Conservation (phyloP, 2,329 filamentous ascomycete species). For the Alternaria metachromatica region DNA sequence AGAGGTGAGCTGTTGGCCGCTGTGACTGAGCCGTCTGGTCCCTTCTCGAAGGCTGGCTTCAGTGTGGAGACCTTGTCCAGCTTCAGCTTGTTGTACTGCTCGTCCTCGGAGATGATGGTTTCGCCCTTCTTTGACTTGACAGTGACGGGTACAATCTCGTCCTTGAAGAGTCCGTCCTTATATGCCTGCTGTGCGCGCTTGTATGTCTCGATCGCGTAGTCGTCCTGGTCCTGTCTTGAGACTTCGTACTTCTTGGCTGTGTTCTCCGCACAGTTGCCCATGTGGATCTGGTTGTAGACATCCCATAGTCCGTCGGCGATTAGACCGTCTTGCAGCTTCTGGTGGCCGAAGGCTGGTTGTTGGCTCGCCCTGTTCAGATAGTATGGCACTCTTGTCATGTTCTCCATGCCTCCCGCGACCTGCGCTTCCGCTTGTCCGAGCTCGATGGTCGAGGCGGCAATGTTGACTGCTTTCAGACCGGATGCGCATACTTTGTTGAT, state of each 20-base stretch:
- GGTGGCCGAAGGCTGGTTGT: conserved; percentile 83
- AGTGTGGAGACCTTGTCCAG: conserved; percentile 83
- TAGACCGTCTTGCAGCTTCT: conserved; percentile 87
- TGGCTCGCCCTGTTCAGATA: conserved; percentile 84
- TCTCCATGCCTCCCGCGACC: conserved; percentile 96
- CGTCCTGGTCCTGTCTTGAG: conserved; percentile 84
- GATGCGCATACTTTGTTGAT: conserved; percentile 99
- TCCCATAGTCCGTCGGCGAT: conserved; percentile 96
- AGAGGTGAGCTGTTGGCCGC: conserved; percentile 93
- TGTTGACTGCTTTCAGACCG: conserved; percentile 86
- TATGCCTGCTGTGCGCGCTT: conserved; percentile 89
- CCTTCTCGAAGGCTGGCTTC: conserved; percentile 90
- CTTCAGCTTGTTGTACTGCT: conserved; percentile 87
- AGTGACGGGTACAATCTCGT: conserved; percentile 89
- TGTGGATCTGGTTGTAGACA: conserved; percentile 95
- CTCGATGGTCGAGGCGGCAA: conserved; percentile 94
- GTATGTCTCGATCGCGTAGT: conserved; percentile 89
- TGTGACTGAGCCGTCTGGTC: conserved; percentile 89
- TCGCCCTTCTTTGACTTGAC: conserved; percentile 83
- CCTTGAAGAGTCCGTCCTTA: conserved; percentile 80
- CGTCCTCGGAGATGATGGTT: conserved; percentile 78
- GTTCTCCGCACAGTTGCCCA: conserved; percentile 96
- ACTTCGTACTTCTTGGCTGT: conserved; percentile 88
- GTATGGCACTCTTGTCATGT: conserved; percentile 93
- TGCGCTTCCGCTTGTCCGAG: conserved; percentile 87